These are phyloP conservation scores for Trametes polyzona DNA, from an alignment of 1,284 basidiomycete species.

Conservation along the genomic window DNA sequence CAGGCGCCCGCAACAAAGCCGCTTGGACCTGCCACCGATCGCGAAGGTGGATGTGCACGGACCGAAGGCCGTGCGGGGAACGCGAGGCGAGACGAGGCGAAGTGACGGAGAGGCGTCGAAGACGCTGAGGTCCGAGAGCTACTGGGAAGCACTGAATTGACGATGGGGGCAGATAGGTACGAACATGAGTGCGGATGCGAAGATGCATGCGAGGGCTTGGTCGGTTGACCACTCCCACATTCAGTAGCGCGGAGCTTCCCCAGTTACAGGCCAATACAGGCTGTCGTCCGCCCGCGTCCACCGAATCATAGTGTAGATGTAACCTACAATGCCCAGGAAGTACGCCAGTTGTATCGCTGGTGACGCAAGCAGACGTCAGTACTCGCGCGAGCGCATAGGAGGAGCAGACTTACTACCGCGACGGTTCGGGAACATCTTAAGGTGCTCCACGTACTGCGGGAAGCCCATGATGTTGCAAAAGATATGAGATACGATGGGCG, in stretches of 20 bases:
- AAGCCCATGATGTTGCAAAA: slow-evolving; percentile 96
- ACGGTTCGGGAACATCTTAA: slow-evolving; percentile 34
- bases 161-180: background rate
- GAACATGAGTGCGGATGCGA: background rate
- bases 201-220: background rate
- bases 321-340: slow-evolving; percentile 35
- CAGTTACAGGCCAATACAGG: slow-evolving; percentile 32
- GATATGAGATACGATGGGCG: slow-evolving; percentile 76
- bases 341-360: slow-evolving; percentile 38
- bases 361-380: slow-evolving; percentile 6
- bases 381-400: background rate
- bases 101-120: background rate
- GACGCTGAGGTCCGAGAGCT: background rate
- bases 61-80: slow-evolving; percentile 4
- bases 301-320: slow-evolving; percentile 35
- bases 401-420: slow-evolving; percentile 31
- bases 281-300: slow-evolving; percentile 36
- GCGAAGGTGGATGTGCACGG: slow-evolving; percentile 1
- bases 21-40: slow-evolving; percentile 10
- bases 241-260: slow-evolving; percentile 19
- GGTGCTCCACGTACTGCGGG: slow-evolving; percentile 54
- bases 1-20: slow-evolving; percentile 11
- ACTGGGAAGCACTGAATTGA: background rate
- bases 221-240: background rate
- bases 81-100: background rate